These are phyloP conservation scores for Grosmannia clavigera DNA, from an alignment of 2,329 filamentous ascomycete genomes.

Conservation along the genomic window DNA sequence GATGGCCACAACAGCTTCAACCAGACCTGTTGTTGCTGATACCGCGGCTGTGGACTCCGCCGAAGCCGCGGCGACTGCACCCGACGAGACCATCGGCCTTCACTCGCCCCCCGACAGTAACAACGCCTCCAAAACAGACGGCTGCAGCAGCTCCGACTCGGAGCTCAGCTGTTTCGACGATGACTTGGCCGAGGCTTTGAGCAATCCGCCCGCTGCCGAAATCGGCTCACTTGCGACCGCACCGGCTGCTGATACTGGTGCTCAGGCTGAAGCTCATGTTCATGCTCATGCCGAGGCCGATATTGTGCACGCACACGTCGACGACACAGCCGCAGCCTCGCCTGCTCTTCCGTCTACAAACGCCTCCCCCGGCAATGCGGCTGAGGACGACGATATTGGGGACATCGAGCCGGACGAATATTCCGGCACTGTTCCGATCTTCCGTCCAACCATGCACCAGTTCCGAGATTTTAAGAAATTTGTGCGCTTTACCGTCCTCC, in stretches of 20 bases:
- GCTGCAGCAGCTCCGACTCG: conserved; percentile 37
- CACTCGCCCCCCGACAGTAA: conserved; percentile 55
- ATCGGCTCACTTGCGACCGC: neutral
- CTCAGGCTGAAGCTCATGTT: neutral
- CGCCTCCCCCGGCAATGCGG: neutral
- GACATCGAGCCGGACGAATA: conserved; percentile 79
- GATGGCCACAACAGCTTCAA: conserved; percentile 6
- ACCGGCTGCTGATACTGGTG: conserved; percentile 1
- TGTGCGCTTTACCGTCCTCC: conserved; percentile 35
- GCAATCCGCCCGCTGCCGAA: conserved; percentile 14
- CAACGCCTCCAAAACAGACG: conserved; percentile 44
- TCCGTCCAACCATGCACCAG: conserved; percentile 89
- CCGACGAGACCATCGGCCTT: conserved; percentile 32
- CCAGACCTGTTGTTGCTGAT: neutral
- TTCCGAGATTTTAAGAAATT: conserved; percentile 90
- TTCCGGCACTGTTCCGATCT: conserved; percentile 84
- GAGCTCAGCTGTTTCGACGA: conserved; percentile 57
- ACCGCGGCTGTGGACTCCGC: neutral
- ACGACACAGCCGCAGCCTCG: neutral
- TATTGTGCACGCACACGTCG: neutral
- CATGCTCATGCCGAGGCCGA: neutral
- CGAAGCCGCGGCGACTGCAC: conserved; percentile 7
- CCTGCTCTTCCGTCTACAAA: neutral
- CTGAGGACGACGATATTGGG: conserved; percentile 45
- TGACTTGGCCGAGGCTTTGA: conserved; percentile 31